These are phyloP conservation scores for Erigeron philadelphicus DNA, from an alignment of 140 eudicot genomes.

Conservation along the genomic window DNA sequence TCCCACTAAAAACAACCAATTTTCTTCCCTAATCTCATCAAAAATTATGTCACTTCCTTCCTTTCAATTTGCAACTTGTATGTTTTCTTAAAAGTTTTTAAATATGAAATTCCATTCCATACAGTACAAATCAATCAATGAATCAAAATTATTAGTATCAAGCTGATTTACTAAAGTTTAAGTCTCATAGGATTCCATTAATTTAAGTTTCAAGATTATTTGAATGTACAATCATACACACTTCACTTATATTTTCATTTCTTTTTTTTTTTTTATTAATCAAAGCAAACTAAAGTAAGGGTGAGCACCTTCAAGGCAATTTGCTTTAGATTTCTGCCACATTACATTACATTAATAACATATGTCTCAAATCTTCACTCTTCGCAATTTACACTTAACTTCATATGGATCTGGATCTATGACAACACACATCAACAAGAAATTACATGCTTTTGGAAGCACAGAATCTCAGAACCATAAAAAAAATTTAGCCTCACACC, in stretches of 20 bases:
- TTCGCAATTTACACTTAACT: conserved; percentile 29
- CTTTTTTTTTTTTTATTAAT: background rate
- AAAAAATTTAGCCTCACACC: conserved; percentile 23
- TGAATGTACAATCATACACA: background rate
- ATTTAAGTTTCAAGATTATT: background rate
- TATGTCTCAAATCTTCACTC: conserved; percentile 26
- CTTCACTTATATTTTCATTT: background rate
- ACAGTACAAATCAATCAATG: background rate
- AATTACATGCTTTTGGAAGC: conserved; percentile 30
- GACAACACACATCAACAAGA: conserved; percentile 27
- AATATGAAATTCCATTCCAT: conserved; percentile 3
- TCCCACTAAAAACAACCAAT: background rate
- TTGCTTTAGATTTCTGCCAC: conserved; percentile 6
- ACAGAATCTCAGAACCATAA: conserved; percentile 29
- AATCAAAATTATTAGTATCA: background rate
- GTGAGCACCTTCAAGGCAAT: conserved; percentile 10
- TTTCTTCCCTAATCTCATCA: background rate
- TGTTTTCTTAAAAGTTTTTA: background rate
- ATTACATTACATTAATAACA: conserved; percentile 6
- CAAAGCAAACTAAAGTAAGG: conserved; percentile 3
- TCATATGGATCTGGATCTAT: conserved; percentile 31
- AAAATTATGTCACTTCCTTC: background rate
- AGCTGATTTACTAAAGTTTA: background rate
- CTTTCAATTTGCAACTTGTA: background rate
- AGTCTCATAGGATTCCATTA: background rate